Evolutionary conservation across 225 moss, liverwort and hornwort genomes (phyloP).

Genomic region (Asterella californica): DNA sequence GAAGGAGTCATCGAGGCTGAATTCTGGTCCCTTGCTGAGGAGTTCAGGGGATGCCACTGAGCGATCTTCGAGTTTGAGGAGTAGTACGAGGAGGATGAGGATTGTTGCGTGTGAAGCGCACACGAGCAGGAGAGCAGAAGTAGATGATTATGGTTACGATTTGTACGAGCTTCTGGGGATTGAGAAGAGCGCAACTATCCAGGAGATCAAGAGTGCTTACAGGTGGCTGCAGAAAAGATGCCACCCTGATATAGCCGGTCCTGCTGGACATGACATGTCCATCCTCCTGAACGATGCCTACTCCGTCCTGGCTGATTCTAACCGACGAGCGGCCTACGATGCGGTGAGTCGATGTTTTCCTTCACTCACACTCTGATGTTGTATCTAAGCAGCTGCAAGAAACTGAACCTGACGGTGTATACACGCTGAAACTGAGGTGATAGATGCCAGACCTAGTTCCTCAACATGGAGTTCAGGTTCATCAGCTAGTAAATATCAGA

Average conservation of each 20-base stretch:
- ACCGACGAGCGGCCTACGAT: conserved; percentile 66
- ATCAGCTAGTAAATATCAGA: no score
- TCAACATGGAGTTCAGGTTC: no score
- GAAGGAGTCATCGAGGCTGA: not conserved
- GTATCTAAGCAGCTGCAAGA: not conserved
- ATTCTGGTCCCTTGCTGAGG: conserved; percentile 12
- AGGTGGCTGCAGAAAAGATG: conserved; percentile 93
- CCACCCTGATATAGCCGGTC: conserved; percentile 85
- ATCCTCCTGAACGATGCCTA: conserved; percentile 92
- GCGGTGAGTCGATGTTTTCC: conserved; percentile 40
- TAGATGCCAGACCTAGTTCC: no score
- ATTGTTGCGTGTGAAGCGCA: conserved; percentile 26
- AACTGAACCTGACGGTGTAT: no score
- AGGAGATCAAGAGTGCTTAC: conserved; percentile 79
- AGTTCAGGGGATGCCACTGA: conserved; percentile 13
- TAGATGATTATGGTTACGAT: conserved; percentile 62
- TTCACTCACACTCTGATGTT: not conserved
- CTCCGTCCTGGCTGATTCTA: conserved; percentile 63
- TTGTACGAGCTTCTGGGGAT: conserved; percentile 89
- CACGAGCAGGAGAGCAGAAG: conserved; percentile 19
- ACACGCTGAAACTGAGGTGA: no score
- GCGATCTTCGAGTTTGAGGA: conserved; percentile 9
- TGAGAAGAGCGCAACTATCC: conserved; percentile 48
- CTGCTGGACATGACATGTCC: conserved; percentile 92
- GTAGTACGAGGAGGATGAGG: not conserved